phyloP scores from a whole-genome alignment of 2,329 filamentous ascomycete species.

The Aspergillus floridensis region DNA sequence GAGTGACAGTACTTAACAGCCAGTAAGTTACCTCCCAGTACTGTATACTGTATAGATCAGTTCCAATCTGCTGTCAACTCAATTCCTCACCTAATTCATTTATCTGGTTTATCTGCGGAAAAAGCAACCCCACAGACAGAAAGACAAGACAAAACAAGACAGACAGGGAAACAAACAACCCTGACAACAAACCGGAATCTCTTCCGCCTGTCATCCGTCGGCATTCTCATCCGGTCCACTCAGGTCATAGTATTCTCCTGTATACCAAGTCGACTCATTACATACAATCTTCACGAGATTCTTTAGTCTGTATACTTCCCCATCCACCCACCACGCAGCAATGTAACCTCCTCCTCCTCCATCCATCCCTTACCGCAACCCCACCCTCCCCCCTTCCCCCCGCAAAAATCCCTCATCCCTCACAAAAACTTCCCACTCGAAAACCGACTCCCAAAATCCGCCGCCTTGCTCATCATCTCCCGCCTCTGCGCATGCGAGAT shows the following conservation, averaged over 20 bases:
- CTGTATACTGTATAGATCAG: too few relatives aligned
- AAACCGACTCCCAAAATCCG: constrained; percentile 79
- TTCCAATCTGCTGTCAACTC: too few relatives aligned
- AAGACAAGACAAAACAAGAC: too few relatives aligned
- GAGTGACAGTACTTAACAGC: too few relatives aligned
- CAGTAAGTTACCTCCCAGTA: too few relatives aligned
- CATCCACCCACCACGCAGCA: too few relatives aligned
- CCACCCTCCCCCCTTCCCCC: neutral
- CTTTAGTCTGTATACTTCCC: too few relatives aligned
- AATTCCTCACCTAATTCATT: too few relatives aligned
- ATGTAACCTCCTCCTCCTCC: neutral
- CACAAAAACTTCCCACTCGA: constrained; percentile 64
- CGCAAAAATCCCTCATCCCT: neutral
- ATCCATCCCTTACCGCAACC: neutral
- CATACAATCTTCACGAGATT: too few relatives aligned
- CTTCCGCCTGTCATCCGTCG: neutral
- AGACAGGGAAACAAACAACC: too few relatives aligned
- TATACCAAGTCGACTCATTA: neutral
- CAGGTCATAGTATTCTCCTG: neutral
- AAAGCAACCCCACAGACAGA: too few relatives aligned
- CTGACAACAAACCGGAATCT: neutral
- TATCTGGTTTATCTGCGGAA: too few relatives aligned
- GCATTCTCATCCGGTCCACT: neutral
- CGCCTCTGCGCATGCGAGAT: constrained; percentile 71
- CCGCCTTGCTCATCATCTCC: constrained; percentile 75